Base-by-base conservation (phyloP, 176 grass and related monocot species). In the Triticum aestivum region DNA sequence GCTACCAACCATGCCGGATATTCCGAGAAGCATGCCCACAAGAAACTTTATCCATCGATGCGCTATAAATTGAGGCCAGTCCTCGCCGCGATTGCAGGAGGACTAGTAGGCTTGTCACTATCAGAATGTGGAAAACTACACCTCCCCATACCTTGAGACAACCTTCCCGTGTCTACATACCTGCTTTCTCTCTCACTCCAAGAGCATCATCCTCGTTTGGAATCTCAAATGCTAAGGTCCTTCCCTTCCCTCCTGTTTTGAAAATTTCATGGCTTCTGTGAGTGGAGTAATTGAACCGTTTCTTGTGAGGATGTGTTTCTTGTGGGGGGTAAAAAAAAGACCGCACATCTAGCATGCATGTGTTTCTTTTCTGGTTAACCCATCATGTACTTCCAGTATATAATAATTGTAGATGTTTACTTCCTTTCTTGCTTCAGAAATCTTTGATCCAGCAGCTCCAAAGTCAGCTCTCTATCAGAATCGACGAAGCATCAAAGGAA, bases 351-450 rank as follows among this genome's bases (percentile, higher is more conserved):
- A 14, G 3, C 51, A 18, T 56, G 3, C 51, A 18, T 56, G 51
- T 56, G 2, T 56, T 56, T 56, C 5, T 56, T 56, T 56, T 15
- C 51, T 56, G 17, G 2, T 6, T 56, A 56, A 18, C 51, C 2
- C 6, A 0, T 18, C 51, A 18, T 56, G 52, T 56, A 56, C 5
- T 56, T 56, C 6, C 6, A 56, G 17, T 56, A 56, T 20, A 56
- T 56, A 56, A 56, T 56, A 20, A 56, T 8, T 0, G 17, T 56
- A 20, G 0, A 56, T 52, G 27, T 21, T 68, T 9, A 12, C 2
- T 7, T 66, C 2, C 12, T 81, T 34, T 86, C 59, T 26, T 81
- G 20, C 8, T 81, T 47, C 77, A 89, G 88, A 89, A 77, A 27
- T 62, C 75, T 54, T 80, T 62, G 24, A 17, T 89, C 11, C 38